Evolutionary conservation across 495 filamentous ascomycete species (phyloP).

Genomic region (Cercophora sp.): DNA sequence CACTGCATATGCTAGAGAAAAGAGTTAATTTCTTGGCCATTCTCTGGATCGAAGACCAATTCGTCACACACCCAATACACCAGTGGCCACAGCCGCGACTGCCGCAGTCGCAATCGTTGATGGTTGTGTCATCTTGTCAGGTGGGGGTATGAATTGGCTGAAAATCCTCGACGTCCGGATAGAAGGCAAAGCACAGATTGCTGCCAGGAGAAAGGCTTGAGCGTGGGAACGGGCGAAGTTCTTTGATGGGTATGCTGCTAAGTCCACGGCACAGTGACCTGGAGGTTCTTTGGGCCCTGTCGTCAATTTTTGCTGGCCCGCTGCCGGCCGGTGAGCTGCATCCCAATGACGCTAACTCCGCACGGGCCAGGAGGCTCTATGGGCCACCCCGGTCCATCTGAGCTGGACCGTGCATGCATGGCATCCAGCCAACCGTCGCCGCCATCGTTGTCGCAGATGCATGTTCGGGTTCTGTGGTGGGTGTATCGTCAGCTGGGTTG

Average conservation of each 20-base stretch:
- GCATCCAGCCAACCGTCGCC: too few relatives aligned
- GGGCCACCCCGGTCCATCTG: constrained; percentile 5
- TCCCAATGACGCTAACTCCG: constrained; percentile 17
- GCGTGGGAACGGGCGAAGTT: too few relatives aligned
- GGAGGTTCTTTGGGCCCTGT: not conserved
- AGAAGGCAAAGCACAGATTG: not conserved
- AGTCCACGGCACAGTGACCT: too few relatives aligned
- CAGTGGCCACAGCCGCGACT: constrained; percentile 69
- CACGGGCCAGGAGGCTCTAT: constrained; percentile 9
- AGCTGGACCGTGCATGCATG: too few relatives aligned
- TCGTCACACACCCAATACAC: constrained; percentile 61
- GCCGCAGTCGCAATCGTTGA: constrained; percentile 59
- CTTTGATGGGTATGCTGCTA: too few relatives aligned
- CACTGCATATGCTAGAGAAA: constrained; percentile 59
- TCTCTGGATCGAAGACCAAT: constrained; percentile 1
- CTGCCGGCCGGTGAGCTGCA: constrained; percentile 1
- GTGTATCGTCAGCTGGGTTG: too few relatives aligned
- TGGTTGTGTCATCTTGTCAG: constrained; percentile 7
- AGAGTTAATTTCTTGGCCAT: constrained; percentile 23
- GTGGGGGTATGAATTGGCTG: too few relatives aligned
- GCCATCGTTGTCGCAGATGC: too few relatives aligned
- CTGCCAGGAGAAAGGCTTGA: not conserved
- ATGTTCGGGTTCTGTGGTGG: too few relatives aligned
- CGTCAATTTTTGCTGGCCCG: constrained; percentile 13
- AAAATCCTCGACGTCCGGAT: too few relatives aligned